Base-by-base conservation (phyloP, 106 monocot species). In the Dioscorea dumetorum region DNA sequence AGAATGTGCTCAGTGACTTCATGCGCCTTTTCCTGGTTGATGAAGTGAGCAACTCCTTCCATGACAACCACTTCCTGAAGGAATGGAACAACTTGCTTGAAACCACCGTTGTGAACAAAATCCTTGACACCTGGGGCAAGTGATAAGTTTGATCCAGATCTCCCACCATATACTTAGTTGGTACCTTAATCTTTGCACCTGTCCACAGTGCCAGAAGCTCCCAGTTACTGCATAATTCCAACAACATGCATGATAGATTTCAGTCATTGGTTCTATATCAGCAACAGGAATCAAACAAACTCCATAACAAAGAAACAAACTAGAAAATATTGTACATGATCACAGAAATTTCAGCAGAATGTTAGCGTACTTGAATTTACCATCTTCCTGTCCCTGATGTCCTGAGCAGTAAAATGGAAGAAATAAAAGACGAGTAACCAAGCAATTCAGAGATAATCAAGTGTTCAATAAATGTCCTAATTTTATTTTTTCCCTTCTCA, bases 31-130 rank as follows among this genome's bases (percentile, higher is more conserved):
- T 79, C 79, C 48, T 73, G 62, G 18, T 79, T 68, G 69, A 79
- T 68, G 60, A 79, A 79, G 57, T 73, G 79, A 13, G 62, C 79
- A 12, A 74, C 63, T 13, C 73, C 79, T 23, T 79, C 62, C 73
- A 79, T 49, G 12, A 73, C 70, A 12, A 68, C 79, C 15, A 69
- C 79, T 6, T 78, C 72, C 60, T 67, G 7, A 13, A 73, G 63
- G 2, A 60, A 33, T 0, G 79, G 62, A 3, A 79, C 79, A 24
- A 53, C 34, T 18, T 54, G 12, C 60, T 73, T 68, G 18, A 79
- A 57, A 6, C 68, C 79, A 18, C 58, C 57, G 10, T 28, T 24
- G 62, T 79, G 61, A 63, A 79, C 48, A 20, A 68, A 79, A 54
- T 63, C 33, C 48, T 79, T 34, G 23, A 59, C 58, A 2, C 73